phyloP scores from a whole-genome alignment of 768 basidiomycete species.

The Fistulinella prunicolor region DNA sequence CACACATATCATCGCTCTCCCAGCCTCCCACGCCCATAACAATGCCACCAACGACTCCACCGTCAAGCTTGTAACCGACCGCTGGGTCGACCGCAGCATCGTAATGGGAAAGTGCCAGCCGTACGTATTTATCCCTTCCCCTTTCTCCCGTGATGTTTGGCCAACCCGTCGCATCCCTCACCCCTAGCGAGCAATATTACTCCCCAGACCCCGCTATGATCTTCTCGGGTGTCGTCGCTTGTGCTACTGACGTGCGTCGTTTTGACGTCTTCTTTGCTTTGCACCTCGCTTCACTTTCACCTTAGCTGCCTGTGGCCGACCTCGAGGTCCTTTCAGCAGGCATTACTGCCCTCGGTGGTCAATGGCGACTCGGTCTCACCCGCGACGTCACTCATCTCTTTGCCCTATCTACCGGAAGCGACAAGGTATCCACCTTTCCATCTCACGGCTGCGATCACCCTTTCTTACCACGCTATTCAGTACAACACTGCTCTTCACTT shows the following conservation, averaged over 20 bases:
- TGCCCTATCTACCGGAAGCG: slow-evolving; percentile 47
- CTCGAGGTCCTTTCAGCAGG: slow-evolving; percentile 70
- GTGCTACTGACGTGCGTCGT: slow-evolving; percentile 57
- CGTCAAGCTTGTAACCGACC: slow-evolving; percentile 39
- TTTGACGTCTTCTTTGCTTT: background rate
- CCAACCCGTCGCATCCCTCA: background rate
- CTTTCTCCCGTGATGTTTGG: background rate
- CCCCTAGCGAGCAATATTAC: slow-evolving; percentile 53
- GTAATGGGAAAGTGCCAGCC: slow-evolving; percentile 55
- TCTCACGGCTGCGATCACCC: background rate
- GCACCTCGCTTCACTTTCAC: background rate
- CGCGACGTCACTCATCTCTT: slow-evolving; percentile 88
- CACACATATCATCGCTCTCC: slow-evolving; percentile 48
- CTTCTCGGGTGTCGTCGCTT: slow-evolving; percentile 81
- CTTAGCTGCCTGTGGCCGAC: slow-evolving; percentile 59
- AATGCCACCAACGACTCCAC: slow-evolving; percentile 36
- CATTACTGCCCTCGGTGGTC: slow-evolving; percentile 74
- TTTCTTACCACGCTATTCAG: slow-evolving; percentile 14
- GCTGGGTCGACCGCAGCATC: slow-evolving; percentile 70
- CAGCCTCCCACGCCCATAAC: slow-evolving; percentile 49
- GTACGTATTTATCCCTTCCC: slow-evolving; percentile 37
- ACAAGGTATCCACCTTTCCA: slow-evolving; percentile 32
- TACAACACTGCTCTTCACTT: slow-evolving; percentile 54
- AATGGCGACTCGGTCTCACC: slow-evolving; percentile 74
- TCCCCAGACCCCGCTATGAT: slow-evolving; percentile 75